Conservation (phyloP, 139 green algal species). For the Haematococcus sp. region DNA sequence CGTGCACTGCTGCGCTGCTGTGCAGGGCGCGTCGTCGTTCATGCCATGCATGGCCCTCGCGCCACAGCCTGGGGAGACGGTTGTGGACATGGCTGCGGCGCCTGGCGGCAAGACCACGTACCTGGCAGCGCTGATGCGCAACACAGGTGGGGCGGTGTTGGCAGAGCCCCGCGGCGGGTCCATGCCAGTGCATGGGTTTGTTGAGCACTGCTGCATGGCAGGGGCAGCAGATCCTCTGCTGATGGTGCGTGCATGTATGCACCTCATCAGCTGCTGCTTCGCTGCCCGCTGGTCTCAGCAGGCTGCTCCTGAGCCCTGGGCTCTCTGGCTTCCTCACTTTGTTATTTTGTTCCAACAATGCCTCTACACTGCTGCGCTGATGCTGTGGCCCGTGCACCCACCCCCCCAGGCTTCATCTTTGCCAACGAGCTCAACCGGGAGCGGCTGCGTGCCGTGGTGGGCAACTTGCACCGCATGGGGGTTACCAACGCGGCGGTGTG, state of each 20-base stretch:
- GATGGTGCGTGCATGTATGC: too few relatives aligned
- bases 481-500: slow-evolving; percentile 94
- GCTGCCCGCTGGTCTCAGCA: too few relatives aligned
- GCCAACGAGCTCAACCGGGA: slow-evolving; percentile 95
- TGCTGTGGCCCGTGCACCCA: too few relatives aligned
- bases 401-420: slow-evolving; percentile 73
- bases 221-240: not conserved
- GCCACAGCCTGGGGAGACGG: slow-evolving; percentile 70
- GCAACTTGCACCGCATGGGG: slow-evolving; percentile 95
- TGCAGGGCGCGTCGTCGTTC: slow-evolving; percentile 90
- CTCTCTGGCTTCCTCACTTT: not conserved
- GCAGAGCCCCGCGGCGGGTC: not conserved
- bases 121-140: slow-evolving; percentile 91
- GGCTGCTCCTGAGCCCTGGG: too few relatives aligned
- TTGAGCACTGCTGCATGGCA: not conserved
- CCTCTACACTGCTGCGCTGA: too few relatives aligned
- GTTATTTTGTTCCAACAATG: too few relatives aligned
- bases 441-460: slow-evolving; percentile 76
- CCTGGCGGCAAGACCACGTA: slow-evolving; percentile 99
- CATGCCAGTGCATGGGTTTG: slow-evolving; percentile 2
- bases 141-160: slow-evolving; percentile 80
- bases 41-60: slow-evolving; percentile 97
- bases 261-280: too few relatives aligned
- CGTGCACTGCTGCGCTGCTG: not conserved
- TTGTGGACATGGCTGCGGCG: slow-evolving; percentile 96